Evolutionary conservation across 495 filamentous ascomycete species (phyloP).

Genomic region (Aspergillus campestris): DNA sequence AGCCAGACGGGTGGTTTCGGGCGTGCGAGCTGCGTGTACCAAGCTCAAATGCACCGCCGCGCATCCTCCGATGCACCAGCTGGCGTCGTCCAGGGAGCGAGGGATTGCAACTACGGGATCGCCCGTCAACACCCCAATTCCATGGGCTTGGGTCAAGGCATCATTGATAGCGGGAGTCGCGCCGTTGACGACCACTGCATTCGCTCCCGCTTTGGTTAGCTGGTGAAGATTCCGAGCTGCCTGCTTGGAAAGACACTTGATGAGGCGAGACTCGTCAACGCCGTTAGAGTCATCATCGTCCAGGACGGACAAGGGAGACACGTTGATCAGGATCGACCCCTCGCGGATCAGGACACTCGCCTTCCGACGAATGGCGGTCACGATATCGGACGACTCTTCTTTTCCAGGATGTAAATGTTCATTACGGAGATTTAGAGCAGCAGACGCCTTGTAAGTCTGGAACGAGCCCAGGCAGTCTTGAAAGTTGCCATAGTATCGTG

Average conservation of each 20-base stretch:
- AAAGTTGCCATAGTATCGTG: conserved; percentile 88
- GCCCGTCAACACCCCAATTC: conserved; percentile 72
- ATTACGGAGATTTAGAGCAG: conserved; percentile 80
- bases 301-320: conserved; percentile 69
- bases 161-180: conserved; percentile 85
- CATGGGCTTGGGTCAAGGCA: conserved; percentile 66
- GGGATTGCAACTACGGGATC: conserved; percentile 75
- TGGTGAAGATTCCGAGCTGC: conserved; percentile 65
- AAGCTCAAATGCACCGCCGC: conserved; percentile 76
- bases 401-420: conserved; percentile 87
- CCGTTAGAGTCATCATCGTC: conserved; percentile 61
- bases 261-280: conserved; percentile 63
- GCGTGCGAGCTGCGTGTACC: conserved; percentile 63
- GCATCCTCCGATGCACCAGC: conserved; percentile 85
- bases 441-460: conserved; percentile 94
- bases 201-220: conserved; percentile 62
- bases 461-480: conserved; percentile 95
- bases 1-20: conserved; percentile 60
- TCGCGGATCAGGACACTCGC: conserved; percentile 77
- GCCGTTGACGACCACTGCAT: conserved; percentile 77
- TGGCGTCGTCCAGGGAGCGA: conserved; percentile 79
- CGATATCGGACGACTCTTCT: conserved; percentile 85
- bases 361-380: conserved; percentile 74
- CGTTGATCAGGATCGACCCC: conserved; percentile 72
- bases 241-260: conserved; percentile 66